Evolutionary conservation across 140 eudicot species (phyloP).

Genomic region (Ambrosia hybrid): DNA sequence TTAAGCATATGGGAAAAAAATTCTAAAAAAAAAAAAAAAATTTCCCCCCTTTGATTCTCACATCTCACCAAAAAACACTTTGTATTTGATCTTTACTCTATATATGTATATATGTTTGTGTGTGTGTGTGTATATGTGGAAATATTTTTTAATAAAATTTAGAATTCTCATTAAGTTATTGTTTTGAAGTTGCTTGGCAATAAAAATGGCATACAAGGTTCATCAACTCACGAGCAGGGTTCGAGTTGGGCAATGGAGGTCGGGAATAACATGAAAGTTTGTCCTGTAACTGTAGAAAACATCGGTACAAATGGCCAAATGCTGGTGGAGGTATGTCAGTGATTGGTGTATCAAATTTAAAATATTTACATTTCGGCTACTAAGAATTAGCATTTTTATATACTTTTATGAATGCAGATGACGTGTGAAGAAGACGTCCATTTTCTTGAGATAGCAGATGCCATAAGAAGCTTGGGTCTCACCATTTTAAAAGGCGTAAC

Average conservation of each 20-base stretch:
- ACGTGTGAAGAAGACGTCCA: constrained; percentile 62
- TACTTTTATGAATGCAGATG: constrained; percentile 55
- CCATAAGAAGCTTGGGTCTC: constrained; percentile 76
- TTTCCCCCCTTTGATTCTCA: too few relatives aligned
- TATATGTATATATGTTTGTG: not conserved
- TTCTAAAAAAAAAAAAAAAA: too few relatives aligned
- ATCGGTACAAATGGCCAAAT: constrained; percentile 78
- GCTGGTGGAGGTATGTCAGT: constrained; percentile 69
- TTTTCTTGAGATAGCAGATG: constrained; percentile 86
- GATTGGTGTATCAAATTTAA: not conserved
- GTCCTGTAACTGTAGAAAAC: constrained; percentile 84
- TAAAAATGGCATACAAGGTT: constrained; percentile 50
- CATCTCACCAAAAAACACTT: too few relatives aligned
- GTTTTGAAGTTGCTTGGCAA: constrained; percentile 55
- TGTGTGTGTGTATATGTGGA: not conserved
- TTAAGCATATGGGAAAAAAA: too few relatives aligned
- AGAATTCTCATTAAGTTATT: not conserved
- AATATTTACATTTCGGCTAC: not conserved
- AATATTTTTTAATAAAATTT: not conserved
- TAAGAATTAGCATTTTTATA: not conserved
- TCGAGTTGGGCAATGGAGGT: constrained; percentile 99
- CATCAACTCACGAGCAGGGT: constrained; percentile 67
- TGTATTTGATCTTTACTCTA: too few relatives aligned
- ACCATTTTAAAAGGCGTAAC: constrained; percentile 79
- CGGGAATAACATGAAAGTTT: constrained; percentile 61